Conservation (phyloP, 176 grass and related monocot species). For the Eragrostis nindensis region DNA sequence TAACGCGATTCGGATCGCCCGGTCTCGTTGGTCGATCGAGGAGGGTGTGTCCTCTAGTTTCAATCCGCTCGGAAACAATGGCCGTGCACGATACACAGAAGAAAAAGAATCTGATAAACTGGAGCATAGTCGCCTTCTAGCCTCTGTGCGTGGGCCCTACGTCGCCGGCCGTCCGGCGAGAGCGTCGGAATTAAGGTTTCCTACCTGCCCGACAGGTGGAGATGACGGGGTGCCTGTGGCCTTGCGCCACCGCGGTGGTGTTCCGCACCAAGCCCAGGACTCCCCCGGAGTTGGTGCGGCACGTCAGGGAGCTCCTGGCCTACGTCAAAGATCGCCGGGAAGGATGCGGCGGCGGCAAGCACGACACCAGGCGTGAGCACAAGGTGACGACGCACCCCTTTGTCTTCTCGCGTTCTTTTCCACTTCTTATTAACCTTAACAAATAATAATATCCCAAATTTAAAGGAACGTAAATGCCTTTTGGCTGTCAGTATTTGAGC, state of each 20-base stretch:
- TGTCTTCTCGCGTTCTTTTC: no score
- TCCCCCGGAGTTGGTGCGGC: conserved; percentile 37
- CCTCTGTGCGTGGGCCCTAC: not conserved
- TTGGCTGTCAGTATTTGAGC: no score
- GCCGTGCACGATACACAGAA: no score
- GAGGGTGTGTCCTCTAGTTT: no score
- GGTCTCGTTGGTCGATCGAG: no score
- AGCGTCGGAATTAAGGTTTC: no score
- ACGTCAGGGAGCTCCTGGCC: conserved; percentile 19
- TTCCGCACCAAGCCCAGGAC: conserved; percentile 42
- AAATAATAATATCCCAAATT: not conserved
- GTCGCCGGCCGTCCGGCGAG: not conserved
- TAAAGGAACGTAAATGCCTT: not conserved
- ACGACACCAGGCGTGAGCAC: conserved; percentile 24
- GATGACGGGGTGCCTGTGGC: conserved; percentile 53
- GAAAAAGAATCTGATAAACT: not conserved
- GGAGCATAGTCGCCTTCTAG: not conserved
- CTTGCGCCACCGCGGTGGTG: conserved; percentile 13
- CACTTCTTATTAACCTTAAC: no score
- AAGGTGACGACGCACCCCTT: no score
- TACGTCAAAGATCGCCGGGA: conserved; percentile 23
- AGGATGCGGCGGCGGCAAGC: conserved; percentile 6
- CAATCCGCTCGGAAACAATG: no score
- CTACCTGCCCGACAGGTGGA: no score
- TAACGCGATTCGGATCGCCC: no score